Conservation (phyloP, 768 basidiomycete species). For the Termitomyces bulborhizus region DNA sequence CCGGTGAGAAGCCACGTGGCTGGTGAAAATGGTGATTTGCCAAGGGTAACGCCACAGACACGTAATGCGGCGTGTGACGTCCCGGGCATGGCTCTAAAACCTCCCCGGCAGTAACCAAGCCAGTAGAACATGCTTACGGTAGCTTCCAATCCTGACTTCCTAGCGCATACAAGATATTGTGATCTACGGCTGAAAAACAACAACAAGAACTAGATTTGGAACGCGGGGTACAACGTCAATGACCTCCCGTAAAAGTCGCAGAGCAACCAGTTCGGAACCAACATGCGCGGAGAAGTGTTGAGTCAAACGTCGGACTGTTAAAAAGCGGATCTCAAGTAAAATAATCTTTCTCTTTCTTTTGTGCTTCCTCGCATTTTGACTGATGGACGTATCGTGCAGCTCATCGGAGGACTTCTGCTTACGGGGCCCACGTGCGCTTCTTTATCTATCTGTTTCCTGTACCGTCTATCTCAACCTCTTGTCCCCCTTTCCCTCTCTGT, state of each 20-base stretch:
- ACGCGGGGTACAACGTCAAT: constrained; percentile 38
- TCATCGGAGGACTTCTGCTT: constrained; percentile 62
- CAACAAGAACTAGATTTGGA: constrained; percentile 49
- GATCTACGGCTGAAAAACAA: constrained; percentile 35
- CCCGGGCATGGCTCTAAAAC: too few species aligned
- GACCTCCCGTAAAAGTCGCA: constrained; percentile 44
- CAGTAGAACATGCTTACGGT: constrained; percentile 35
- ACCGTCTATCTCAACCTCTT: not conserved
- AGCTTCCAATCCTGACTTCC: not conserved
- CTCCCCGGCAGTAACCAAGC: constrained; percentile 32
- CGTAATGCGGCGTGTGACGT: too few species aligned
- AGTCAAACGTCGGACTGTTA: constrained; percentile 62
- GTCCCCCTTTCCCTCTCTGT: not conserved
- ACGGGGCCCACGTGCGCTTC: constrained; percentile 49
- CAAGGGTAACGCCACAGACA: too few species aligned
- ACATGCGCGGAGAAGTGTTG: constrained; percentile 57
- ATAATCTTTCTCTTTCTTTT: constrained; percentile 12
- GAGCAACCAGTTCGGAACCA: constrained; percentile 57
- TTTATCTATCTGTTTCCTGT: not conserved
- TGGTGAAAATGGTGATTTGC: too few species aligned
- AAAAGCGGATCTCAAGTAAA: constrained; percentile 57
- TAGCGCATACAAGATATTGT: constrained; percentile 27
- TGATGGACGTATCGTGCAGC: constrained; percentile 29
- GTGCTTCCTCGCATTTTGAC: not conserved
- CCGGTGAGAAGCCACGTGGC: too few species aligned